Base-by-base conservation (phyloP, 2,329 filamentous ascomycete species). In the Kalmusia sp. region DNA sequence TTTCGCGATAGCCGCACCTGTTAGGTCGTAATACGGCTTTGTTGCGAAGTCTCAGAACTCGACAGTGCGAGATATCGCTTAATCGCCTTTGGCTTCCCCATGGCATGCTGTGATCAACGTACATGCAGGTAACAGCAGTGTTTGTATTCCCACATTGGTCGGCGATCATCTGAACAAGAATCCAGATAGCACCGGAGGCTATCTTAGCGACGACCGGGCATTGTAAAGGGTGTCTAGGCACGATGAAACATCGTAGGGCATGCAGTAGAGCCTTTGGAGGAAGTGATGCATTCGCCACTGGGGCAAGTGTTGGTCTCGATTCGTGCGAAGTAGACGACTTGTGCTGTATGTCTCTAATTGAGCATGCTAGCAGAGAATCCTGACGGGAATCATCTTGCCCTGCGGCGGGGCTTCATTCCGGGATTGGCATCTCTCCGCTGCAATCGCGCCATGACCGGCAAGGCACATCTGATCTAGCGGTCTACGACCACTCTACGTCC, bases 121-220 rank as follows among this genome's bases (percentile, higher is more conserved):
- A 27, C 27, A 46, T 37, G 43, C 30, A 46, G 22, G 41, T 22
- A 34, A 30, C 31, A 17, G 39, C 17, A 41, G 39, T 15, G 4
- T n/a, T 21, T 21, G 27, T 17, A 17, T 28, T 44, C 6, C 40
- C 22, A 22, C 22, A 7, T 2, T 45, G 28, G 19, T 46, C 43
- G 43, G 43, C 6, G 43, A 46, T 46, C 43, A 46, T 37, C 21
- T 37, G 43, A 46, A 46, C 43, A 46, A 27, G 11, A 34, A 45
- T 45, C 3, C 15, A 45, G 28, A 17, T 41, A 22, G 38, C 24
- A 8, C 28, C 27, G 30, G 28, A 33, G 25, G 28, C 9, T 27
- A 35, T 19, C n/a, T 35, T 46, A 35, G 43, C n/a, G 43, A 35
- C n/a, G 12, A 25, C 3, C 31, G 25, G 41, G 25, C 28, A 17